These are phyloP conservation scores for Clarireedia homoeocarpa DNA, from an alignment of 2,329 filamentous ascomycete genomes.

Conservation along the genomic window DNA sequence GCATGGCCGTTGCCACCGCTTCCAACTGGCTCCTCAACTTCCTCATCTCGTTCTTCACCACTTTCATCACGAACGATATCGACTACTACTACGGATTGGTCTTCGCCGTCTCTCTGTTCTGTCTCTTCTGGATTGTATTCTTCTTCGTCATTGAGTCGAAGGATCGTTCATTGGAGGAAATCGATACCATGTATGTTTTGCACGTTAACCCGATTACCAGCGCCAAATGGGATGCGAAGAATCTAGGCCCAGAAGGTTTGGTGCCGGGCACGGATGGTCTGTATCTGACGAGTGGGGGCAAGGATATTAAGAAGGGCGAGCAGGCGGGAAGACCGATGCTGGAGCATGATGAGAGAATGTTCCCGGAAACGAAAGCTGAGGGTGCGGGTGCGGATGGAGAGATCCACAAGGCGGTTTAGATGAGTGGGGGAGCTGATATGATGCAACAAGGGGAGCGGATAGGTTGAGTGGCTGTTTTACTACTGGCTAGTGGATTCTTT, in stretches of 20 bases:
- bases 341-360: constrained; percentile 17
- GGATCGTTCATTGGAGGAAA: constrained; percentile 67
- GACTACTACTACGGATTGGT: constrained; percentile 60
- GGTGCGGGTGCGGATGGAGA: not conserved
- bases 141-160: constrained; percentile 72
- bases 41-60: constrained; percentile 67
- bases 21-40: constrained; percentile 66
- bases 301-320: constrained; percentile 16
- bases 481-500: too few species aligned
- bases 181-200: constrained; percentile 67
- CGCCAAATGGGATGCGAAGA: constrained; percentile 23
- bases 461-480: too few species aligned
- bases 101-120: constrained; percentile 62
- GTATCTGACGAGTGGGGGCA: constrained; percentile 12
- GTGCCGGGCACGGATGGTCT: constrained; percentile 12
- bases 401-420: too few species aligned
- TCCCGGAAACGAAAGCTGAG: constrained; percentile 8
- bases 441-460: too few species aligned
- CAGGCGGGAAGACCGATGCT: constrained; percentile 12
- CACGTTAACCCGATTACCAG: constrained; percentile 37
- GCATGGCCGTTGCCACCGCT: constrained; percentile 52
- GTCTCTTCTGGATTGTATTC: constrained; percentile 60
- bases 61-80: constrained; percentile 65
- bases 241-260: constrained; percentile 15
- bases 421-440: too few species aligned